Evolutionary conservation across 352 stramenopile genomes (phyloP).

Genomic region (Thalassiosira exigua): DNA sequence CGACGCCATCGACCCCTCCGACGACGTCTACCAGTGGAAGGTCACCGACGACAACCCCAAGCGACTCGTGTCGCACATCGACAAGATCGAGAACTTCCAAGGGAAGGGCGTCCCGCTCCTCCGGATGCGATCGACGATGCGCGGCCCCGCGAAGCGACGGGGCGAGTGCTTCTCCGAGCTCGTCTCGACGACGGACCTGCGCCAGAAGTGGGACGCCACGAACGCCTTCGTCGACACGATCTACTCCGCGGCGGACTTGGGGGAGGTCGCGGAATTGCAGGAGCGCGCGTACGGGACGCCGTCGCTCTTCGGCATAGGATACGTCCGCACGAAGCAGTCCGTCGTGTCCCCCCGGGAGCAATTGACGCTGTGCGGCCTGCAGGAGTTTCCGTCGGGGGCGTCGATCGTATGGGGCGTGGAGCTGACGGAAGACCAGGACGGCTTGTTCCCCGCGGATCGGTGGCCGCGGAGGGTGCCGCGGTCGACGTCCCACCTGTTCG

Average conservation of each 20-base stretch:
- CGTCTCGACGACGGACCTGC: conserved; percentile 22
- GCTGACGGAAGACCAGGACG: conserved; percentile 68
- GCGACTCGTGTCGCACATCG: conserved; percentile 41
- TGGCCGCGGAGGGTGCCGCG: conserved; percentile 47
- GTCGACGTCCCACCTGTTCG: conserved; percentile 73
- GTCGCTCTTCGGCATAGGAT: conserved; percentile 52
- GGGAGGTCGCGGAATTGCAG: conserved; percentile 31
- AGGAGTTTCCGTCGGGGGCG: conserved; percentile 62
- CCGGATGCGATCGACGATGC: conserved; percentile 41
- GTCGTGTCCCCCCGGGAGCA: conserved; percentile 69
- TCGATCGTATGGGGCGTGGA: conserved; percentile 74
- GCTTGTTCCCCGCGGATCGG: conserved; percentile 57
- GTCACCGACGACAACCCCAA: conserved; percentile 35
- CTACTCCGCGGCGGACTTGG: conserved; percentile 37
- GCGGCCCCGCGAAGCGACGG: conserved; percentile 25
- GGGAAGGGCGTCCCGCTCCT: conserved; percentile 40
- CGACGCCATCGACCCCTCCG: conserved; percentile 30
- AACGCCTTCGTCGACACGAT: conserved; percentile 53
- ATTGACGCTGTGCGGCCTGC: conserved; percentile 74
- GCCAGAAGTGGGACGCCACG: conserved; percentile 47
- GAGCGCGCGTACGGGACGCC: conserved; percentile 31
- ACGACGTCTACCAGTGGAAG: conserved; percentile 52
- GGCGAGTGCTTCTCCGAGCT: conserved; percentile 47
- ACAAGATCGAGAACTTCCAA: conserved; percentile 64
- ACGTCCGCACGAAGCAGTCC: conserved; percentile 59